A percentile compares a stretch with the other conserved stretches of the same genome.
These are phyloP conservation scores for Schizophyllum commune DNA, from an alignment of 1,284 basidiomycete species.

Conservation along the genomic window DNA sequence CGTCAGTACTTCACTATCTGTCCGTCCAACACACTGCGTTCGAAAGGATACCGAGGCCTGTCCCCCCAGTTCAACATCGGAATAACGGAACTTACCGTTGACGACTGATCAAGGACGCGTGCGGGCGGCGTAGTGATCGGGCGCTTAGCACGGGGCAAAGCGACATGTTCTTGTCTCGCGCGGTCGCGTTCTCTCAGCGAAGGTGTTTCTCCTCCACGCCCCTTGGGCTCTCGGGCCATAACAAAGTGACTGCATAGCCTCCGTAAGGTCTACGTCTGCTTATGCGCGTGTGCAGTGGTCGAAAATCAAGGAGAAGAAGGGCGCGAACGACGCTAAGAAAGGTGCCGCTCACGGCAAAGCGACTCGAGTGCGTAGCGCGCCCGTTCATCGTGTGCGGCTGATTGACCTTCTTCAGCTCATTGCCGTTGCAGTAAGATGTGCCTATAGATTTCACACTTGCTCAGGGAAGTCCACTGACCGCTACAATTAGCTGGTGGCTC, in stretches of 20 bases:
- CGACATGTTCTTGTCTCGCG: not conserved
- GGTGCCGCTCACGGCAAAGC: conserved; percentile 53
- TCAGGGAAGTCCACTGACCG: conserved; percentile 5
- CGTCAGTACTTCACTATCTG: not conserved
- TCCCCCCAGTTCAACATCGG: too few species aligned
- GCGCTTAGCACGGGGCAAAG: too few species aligned
- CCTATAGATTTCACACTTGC: not conserved
- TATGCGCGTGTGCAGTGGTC: conserved; percentile 53
- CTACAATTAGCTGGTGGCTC: conserved; percentile 50
- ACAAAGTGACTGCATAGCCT: not conserved
- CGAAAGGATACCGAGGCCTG: too few species aligned
- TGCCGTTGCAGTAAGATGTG: conserved; percentile 35
- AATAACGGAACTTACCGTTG: too few species aligned
- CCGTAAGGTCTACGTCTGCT: not conserved
- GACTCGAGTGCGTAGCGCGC: conserved; percentile 40
- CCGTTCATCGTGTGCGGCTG: conserved; percentile 38
- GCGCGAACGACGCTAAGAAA: conserved; percentile 60
- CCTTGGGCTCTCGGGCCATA: not conserved
- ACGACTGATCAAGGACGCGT: not conserved
- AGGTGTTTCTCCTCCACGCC: not conserved
- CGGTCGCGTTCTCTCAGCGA: not conserved
- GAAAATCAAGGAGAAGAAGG: conserved; percentile 82
- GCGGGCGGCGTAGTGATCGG: not conserved
- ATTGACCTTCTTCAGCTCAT: conserved; percentile 28
- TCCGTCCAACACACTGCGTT: too few species aligned